phyloP scores from a whole-genome alignment of 2,329 filamentous ascomycete species.

The Chaetomiaceae sp. region DNA sequence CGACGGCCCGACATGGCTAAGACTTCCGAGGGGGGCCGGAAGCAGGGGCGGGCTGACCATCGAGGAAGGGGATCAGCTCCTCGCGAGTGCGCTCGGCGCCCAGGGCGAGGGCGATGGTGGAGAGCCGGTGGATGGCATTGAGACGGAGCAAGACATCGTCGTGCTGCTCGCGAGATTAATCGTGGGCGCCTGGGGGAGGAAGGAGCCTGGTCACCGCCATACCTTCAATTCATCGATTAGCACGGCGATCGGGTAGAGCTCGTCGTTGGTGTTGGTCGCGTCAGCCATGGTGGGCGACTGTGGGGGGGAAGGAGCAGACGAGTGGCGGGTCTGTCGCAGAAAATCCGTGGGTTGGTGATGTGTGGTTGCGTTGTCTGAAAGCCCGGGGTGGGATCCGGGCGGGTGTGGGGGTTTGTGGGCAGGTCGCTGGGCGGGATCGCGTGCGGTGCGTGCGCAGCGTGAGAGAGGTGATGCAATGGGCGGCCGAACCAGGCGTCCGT shows the following conservation, averaged over 20 bases:
- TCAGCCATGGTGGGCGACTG: slow-evolving; percentile 63
- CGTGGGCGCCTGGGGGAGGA: slow-evolving; percentile 13
- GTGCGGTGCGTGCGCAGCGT: slow-evolving; percentile 6
- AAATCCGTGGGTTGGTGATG: slow-evolving; percentile 5
- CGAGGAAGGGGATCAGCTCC: slow-evolving; percentile 97
- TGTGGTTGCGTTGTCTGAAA: slow-evolving; percentile 3
- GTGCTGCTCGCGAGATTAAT: slow-evolving; percentile 54
- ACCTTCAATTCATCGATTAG: slow-evolving; percentile 99
- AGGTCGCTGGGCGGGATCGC: slow-evolving; percentile 16
- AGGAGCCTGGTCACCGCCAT: slow-evolving; percentile 29
- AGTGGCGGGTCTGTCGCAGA: slow-evolving; percentile 9
- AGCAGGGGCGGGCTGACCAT: slow-evolving; percentile 60
- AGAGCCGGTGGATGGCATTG: slow-evolving; percentile 96
- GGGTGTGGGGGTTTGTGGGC: slow-evolving; percentile 12
- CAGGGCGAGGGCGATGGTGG: slow-evolving; percentile 93
- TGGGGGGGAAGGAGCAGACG: slow-evolving; percentile 1
- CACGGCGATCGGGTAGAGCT: slow-evolving; percentile 99
- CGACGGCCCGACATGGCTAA: slow-evolving; percentile 15
- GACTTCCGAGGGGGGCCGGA: slow-evolving; percentile 1
- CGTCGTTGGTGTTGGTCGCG: slow-evolving; percentile 84
- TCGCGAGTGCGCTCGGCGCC: slow-evolving; percentile 95
- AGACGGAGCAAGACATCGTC: slow-evolving; percentile 96
- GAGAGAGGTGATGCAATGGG: slow-evolving; percentile 22
- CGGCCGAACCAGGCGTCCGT: slow-evolving; percentile 12
- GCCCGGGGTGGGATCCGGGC: not conserved